Conservation (phyloP, 768 basidiomycete species). For the Panaeolus papilionaceus region DNA sequence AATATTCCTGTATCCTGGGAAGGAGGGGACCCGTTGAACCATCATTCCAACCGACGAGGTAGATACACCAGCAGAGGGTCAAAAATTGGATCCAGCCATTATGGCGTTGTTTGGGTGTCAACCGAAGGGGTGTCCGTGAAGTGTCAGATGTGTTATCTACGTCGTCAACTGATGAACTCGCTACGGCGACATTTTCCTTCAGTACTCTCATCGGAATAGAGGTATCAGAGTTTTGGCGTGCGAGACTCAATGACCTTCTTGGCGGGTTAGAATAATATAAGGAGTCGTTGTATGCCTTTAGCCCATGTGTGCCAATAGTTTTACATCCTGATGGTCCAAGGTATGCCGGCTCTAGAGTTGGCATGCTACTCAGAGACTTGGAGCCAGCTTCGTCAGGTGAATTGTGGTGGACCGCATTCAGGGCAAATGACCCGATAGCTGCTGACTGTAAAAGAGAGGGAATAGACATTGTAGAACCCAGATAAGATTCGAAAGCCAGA, state of each 20-base stretch:
- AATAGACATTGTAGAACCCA: neutral
- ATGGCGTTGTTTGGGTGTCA: constrained; percentile 27
- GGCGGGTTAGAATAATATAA: neutral
- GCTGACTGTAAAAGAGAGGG: neutral
- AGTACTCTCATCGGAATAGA: constrained; percentile 6
- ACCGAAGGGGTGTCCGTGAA: neutral
- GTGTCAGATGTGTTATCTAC: neutral
- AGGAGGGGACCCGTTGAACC: constrained; percentile 77
- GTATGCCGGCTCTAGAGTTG: constrained; percentile 6
- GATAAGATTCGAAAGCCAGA: neutral
- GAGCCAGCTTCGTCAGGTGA: neutral
- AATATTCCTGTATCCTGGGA: constrained; percentile 70
- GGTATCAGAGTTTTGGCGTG: constrained; percentile 17
- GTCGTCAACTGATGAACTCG: neutral
- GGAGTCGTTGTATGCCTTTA: neutral
- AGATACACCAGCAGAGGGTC: constrained; percentile 60
- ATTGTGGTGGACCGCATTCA: neutral
- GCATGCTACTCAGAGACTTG: neutral
- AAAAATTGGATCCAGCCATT: constrained; percentile 52
- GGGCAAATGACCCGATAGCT: neutral
- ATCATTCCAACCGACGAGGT: constrained; percentile 80
- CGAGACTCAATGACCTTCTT: constrained; percentile 15
- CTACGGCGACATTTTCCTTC: neutral
- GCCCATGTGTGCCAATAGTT: neutral
- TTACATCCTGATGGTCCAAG: neutral